Conservation (phyloP, 2,329 filamentous ascomycete species). For the Fusarium pseudoanthophilum region DNA sequence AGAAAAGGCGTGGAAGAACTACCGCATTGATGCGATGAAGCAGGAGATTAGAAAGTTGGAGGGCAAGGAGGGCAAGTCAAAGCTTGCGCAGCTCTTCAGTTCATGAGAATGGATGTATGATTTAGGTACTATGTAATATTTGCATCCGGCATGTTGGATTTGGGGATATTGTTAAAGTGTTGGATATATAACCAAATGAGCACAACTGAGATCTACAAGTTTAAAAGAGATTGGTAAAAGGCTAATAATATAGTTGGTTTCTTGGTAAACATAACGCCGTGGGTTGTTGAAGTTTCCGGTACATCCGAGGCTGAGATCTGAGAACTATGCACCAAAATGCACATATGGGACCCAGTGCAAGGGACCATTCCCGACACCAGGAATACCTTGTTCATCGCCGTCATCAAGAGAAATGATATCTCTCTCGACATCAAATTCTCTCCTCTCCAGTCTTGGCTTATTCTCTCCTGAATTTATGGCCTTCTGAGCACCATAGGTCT, state of each 20-base stretch:
- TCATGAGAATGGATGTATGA: background rate
- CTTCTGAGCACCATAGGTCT: background rate
- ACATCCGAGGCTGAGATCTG: rapidly evolving
- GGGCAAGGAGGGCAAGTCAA: background rate
- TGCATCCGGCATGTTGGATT: background rate
- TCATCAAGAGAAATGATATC: background rate
- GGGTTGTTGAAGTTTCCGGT: background rate
- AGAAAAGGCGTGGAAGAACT: constrained; percentile 1
- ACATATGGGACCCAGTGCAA: background rate
- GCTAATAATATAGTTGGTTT: rapidly evolving
- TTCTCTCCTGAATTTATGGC: rapidly evolving
- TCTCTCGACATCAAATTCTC: rapidly evolving
- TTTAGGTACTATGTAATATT: background rate
- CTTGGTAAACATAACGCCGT: rapidly evolving
- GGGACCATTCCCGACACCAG: rapidly evolving
- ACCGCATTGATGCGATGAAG: constrained; percentile 6
- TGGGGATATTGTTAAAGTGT: rapidly evolving
- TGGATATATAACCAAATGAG: background rate
- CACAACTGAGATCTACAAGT: rapidly evolving
- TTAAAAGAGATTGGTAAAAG: rapidly evolving
- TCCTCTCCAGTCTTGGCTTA: rapidly evolving
- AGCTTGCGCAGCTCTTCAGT: background rate
- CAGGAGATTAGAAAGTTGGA: background rate
- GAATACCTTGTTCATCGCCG: background rate
- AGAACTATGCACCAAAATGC: background rate